Evolutionary conservation across 345 rosid species (phyloP).

Genomic region (Fremontodendron californicum): DNA sequence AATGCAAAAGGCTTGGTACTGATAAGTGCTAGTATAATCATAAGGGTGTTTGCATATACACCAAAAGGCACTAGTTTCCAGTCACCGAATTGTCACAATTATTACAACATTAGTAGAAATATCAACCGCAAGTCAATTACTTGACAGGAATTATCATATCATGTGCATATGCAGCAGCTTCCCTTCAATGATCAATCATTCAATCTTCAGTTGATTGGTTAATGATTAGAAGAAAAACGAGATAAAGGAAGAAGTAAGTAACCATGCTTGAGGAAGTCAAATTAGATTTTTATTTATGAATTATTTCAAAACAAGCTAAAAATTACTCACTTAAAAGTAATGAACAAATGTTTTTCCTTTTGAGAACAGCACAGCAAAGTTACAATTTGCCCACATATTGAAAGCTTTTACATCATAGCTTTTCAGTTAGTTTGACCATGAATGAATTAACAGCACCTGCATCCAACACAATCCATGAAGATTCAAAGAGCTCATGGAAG

Average conservation of each 20-base stretch:
- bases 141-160: not conserved
- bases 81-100: too few relatives aligned
- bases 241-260: not conserved
- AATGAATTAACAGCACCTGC: slow-evolving; percentile 71
- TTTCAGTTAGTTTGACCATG: slow-evolving; percentile 84
- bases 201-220: not conserved
- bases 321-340: not conserved
- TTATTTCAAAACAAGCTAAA: slow-evolving; percentile 14
- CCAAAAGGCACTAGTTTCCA: too few relatives aligned
- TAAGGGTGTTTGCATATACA: too few relatives aligned
- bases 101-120: not conserved
- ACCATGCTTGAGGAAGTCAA: not conserved
- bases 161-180: not conserved
- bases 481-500: slow-evolving; percentile 93
- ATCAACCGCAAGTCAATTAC: not conserved
- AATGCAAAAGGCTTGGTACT: too few relatives aligned
- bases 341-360: not conserved
- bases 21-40: too few relatives aligned
- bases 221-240: not conserved
- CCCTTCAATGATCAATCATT: not conserved
- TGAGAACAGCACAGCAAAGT: slow-evolving; percentile 2
- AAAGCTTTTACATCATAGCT: slow-evolving; percentile 42
- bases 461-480: slow-evolving; percentile 94
- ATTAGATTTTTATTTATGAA: slow-evolving; percentile 2
- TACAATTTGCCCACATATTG: not conserved